A percentile compares a stretch with the other conserved stretches of the same genome.
Conservation (phyloP, 208 protist species). For the Leishmania tropica region DNA sequence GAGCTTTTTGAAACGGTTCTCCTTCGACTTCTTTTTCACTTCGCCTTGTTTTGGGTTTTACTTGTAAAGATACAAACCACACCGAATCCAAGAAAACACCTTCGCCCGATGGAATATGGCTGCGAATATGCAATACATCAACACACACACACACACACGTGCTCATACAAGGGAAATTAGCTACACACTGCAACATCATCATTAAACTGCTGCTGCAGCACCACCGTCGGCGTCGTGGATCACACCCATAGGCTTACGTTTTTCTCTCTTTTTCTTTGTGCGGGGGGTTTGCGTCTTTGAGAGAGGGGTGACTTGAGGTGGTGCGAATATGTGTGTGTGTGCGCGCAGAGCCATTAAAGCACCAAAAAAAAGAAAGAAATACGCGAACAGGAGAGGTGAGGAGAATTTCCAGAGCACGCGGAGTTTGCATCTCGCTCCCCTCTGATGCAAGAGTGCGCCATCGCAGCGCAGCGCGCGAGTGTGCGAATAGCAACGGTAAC, state of each 20-base stretch:
- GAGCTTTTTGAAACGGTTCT: conserved; percentile 6
- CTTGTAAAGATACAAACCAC: neutral
- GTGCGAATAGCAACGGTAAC: neutral
- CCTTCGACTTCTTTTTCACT: conserved; percentile 5
- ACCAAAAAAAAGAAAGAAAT: neutral
- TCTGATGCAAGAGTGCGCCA: neutral
- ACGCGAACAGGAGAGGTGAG: neutral
- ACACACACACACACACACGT: conserved; percentile 2
- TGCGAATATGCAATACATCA: neutral
- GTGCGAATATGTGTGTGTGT: neutral
- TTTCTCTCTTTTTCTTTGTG: conserved; percentile 3
- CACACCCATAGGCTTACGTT: neutral
- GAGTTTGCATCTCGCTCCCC: neutral
- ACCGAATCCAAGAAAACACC: neutral
- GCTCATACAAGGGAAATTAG: neutral
- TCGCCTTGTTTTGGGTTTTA: neutral
- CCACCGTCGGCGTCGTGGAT: neutral
- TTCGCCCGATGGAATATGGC: neutral
- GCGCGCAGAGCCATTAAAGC: conserved; percentile 5
- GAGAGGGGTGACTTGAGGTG: conserved; percentile 2
- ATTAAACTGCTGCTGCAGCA: conserved; percentile 6
- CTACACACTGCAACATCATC: conserved; percentile 1
- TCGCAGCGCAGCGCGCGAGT: neutral
- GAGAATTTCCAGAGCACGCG: neutral
- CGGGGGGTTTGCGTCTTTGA: neutral